Conservation (phyloP, 208 protist genomes). For the Giardia muris region DNA sequence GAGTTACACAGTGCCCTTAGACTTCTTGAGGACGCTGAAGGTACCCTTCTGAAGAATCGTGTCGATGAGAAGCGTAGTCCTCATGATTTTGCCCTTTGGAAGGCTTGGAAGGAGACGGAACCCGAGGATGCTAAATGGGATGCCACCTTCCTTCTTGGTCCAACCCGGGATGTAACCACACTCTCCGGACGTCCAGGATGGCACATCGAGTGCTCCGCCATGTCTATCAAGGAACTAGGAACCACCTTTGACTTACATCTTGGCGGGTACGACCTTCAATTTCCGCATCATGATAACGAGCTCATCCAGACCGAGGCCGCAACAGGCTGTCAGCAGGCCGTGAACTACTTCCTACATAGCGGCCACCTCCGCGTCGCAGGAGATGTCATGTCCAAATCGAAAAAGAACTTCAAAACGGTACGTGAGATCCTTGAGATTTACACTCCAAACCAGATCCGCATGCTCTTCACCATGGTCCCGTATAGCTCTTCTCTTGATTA, state of each 20-base stretch:
- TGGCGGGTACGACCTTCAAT: conserved; percentile 89
- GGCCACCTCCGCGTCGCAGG: conserved; percentile 89
- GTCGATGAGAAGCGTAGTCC: conserved; percentile 59
- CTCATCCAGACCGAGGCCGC: conserved; percentile 72
- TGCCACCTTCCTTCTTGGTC: conserved; percentile 53
- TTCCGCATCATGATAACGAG: conserved; percentile 98
- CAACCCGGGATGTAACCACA: conserved; percentile 44
- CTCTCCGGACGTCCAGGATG: conserved; percentile 81
- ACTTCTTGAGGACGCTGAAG: background rate
- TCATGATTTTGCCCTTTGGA: conserved; percentile 93
- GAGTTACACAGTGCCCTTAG: background rate
- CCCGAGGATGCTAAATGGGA: conserved; percentile 58
- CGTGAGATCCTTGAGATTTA: conserved; percentile 51
- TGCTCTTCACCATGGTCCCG: conserved; percentile 72
- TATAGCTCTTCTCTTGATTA: conserved; percentile 74
- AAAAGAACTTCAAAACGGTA: conserved; percentile 98
- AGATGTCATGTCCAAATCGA: conserved; percentile 92
- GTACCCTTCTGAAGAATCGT: background rate
- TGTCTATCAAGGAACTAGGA: conserved; percentile 54
- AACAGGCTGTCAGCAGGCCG: conserved; percentile 52
- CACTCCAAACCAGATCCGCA: conserved; percentile 59
- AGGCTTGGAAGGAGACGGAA: conserved; percentile 71
- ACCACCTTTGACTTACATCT: conserved; percentile 74
- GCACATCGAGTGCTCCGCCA: conserved; percentile 99
- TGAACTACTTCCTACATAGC: conserved; percentile 48